Base-by-base conservation (phyloP, 164 flowering plant species). In the Piper longum region DNA sequence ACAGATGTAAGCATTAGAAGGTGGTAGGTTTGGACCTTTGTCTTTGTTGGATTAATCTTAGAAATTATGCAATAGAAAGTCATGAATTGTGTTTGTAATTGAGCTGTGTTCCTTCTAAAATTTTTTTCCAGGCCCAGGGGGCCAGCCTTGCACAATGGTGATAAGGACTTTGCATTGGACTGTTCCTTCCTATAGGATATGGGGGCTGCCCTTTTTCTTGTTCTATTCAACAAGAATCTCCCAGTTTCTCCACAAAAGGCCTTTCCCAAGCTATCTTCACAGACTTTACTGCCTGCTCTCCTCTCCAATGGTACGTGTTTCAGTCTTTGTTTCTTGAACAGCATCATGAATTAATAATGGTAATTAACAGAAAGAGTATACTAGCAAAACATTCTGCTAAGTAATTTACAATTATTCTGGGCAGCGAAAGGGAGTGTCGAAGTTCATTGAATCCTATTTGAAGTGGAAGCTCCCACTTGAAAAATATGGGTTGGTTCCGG, bases 151-250 rank as follows among this genome's bases (percentile, higher is more conserved):
- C 80, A 90, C 95, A 17, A 83, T 93, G 96, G 73, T 93, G 59
- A 70, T 86, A 59, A 82, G 97, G 75, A 86, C 95, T 5, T 51
- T 79, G 43, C 99, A 89, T 61, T 90, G 97, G 99, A 80, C 84
- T 0, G 90, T 93, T 51, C 97, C 99, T 14, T 85, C 87, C 65
- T 89, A 93, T 67, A 73, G 77, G 68, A 69, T 90, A 56, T 93
- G 99, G 97, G 97, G 99, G 26, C 62, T 93, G 71, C 96, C 97
- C 2, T 86, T 93, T 73, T 85, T 73, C 83, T 59, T 88, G 66
- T 85, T 93, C 81, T 93, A 81, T 62, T 86, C 92, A 41, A 90
- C 95, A 7, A 85, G 97, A 59, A 73, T 70, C 56, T 83, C 97
- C 56, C 96, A 93, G 69, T 80, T 90, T 66, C 77, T 93, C 72